Percentiles rank a stretch among this genome's conserved stretches.
These are phyloP conservation scores for Datisca glomerata DNA, from an alignment of 306 rosid genomes.

Conservation along the genomic window DNA sequence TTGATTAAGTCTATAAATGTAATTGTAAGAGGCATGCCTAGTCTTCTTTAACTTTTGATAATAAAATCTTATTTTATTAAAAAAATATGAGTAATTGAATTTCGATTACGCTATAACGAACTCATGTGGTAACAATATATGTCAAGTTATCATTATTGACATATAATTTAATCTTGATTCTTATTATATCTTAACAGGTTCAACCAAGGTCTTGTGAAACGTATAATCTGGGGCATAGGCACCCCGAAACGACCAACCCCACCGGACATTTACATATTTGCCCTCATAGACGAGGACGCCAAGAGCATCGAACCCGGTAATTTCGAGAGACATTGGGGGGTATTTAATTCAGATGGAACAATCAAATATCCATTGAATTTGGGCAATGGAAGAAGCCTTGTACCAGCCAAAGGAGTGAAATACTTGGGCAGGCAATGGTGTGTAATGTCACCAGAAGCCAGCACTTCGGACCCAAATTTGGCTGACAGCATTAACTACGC, in stretches of 20 bases:
- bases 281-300: conserved; percentile 66
- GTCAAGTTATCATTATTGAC: too few species aligned
- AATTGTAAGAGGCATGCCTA: too few species aligned
- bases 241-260: conserved; percentile 55
- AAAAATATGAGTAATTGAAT: too few species aligned
- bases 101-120: too few species aligned
- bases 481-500: conserved; percentile 39
- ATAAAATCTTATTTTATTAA: too few species aligned
- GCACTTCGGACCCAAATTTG: conserved; percentile 34
- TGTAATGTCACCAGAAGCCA: conserved; percentile 56
- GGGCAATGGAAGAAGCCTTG: conserved; percentile 36
- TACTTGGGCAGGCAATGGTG: conserved; percentile 72
- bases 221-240: conserved; percentile 41
- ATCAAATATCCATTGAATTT: conserved; percentile 46
- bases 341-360: conserved; percentile 69
- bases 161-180: too few species aligned
- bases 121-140: too few species aligned
- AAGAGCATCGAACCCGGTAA: conserved; percentile 77
- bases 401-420: conserved; percentile 65
- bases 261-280: conserved; percentile 62
- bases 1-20: too few species aligned
- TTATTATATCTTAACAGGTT: too few species aligned
- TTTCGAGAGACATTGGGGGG: conserved; percentile 91
- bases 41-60: too few species aligned
- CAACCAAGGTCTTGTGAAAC: conserved; percentile 63